Percentiles rank a stretch among this genome's conserved stretches.
phyloP scores from a whole-genome alignment of 768 basidiomycete genomes.

The Podaxis rugospora region DNA sequence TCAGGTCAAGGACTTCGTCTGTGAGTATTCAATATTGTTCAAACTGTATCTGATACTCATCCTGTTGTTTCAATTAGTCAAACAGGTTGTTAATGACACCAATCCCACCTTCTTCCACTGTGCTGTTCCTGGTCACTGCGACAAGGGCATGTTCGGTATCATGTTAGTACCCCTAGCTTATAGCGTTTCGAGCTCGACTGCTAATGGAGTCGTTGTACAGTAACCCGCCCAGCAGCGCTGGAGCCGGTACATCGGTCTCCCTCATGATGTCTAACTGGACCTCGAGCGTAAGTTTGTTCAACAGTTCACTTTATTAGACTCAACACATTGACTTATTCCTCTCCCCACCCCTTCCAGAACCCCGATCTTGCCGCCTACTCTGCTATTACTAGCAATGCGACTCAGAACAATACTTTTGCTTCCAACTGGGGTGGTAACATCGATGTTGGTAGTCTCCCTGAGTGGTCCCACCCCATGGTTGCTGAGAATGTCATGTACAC shows the following conservation, averaged over 20 bases:
- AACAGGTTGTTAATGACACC: constrained; percentile 69
- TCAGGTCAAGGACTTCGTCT: constrained; percentile 61
- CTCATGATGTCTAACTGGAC: constrained; percentile 47
- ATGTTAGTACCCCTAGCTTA: constrained; percentile 33
- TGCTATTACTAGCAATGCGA: constrained; percentile 44
- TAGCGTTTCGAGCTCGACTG: background rate
- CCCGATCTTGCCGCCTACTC: constrained; percentile 54
- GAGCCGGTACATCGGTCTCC: constrained; percentile 42
- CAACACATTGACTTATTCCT: background rate
- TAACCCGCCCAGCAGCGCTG: constrained; percentile 53
- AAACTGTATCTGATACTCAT: background rate
- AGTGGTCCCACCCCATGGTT: constrained; percentile 43
- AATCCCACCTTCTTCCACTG: constrained; percentile 76
- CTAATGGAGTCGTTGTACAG: constrained; percentile 22
- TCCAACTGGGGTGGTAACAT: constrained; percentile 60
- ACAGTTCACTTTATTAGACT: background rate
- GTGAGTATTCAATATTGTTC: constrained; percentile 30
- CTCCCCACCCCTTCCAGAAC: constrained; percentile 27
- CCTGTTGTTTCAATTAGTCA: constrained; percentile 38
- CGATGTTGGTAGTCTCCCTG: constrained; percentile 50
- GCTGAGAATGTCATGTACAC: constrained; percentile 58
- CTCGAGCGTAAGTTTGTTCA: constrained; percentile 32
- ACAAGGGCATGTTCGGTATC: constrained; percentile 85
- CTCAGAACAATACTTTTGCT: constrained; percentile 43
- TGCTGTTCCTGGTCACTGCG: constrained; percentile 63